phyloP scores from a whole-genome alignment of 2,329 filamentous ascomycete genomes.

The Stagonosporopsis chrysanthemi region DNA sequence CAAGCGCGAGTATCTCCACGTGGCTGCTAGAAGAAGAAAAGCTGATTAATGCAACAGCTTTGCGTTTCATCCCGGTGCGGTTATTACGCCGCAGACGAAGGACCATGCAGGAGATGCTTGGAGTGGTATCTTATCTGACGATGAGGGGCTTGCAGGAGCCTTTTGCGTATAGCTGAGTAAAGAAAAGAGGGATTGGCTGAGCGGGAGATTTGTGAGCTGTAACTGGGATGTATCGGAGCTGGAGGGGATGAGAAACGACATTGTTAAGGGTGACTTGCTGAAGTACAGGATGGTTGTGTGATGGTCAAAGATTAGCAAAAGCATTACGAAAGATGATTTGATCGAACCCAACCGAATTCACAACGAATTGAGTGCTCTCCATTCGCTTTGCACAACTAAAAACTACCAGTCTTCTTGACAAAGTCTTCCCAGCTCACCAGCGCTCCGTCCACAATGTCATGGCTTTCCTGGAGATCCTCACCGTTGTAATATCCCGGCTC shows the following conservation, averaged over 20 bases:
- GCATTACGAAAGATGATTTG: no score
- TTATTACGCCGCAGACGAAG: conserved; percentile 27
- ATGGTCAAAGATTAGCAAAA: background rate
- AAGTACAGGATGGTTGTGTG: conserved; percentile 19
- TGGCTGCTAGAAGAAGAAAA: background rate
- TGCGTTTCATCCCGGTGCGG: conserved; percentile 34
- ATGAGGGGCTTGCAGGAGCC: conserved; percentile 37
- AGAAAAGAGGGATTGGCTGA: conserved; percentile 31
- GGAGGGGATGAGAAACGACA: conserved; percentile 13
- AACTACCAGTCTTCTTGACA: conserved; percentile 11
- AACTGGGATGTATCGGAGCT: conserved; percentile 43
- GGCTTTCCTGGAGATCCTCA: conserved; percentile 51
- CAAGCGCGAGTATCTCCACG: no score
- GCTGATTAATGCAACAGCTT: background rate
- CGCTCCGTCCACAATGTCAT: conserved; percentile 15
- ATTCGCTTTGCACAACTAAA: background rate
- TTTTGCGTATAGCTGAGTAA: conserved; percentile 36
- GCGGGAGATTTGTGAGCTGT: conserved; percentile 31
- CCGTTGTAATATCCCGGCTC: conserved; percentile 63
- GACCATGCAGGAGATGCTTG: conserved; percentile 12
- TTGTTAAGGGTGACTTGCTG: conserved; percentile 15
- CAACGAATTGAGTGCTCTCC: no score
- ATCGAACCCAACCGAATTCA: no score
- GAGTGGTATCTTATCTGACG: conserved; percentile 24
- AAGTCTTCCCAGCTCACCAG: conserved; percentile 9